Conservation (phyloP, 192 early-diverging fungal genomes). For the Mortierella claussenii region DNA sequence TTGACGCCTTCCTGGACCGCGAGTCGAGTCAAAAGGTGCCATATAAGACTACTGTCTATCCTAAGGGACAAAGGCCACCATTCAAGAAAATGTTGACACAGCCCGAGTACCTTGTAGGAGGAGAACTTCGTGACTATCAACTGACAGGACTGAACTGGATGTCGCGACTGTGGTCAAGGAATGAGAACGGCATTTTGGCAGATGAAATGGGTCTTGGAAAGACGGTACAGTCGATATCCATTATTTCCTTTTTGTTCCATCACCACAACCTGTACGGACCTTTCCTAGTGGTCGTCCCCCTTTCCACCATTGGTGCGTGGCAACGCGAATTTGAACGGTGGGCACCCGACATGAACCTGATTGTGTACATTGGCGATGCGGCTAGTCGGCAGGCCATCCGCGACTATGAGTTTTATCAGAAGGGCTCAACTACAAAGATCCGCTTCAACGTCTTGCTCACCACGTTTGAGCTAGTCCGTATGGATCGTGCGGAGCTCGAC, state of each 20-base stretch:
- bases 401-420: conserved; percentile 92
- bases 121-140: conserved; percentile 96
- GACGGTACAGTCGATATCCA: conserved; percentile 96
- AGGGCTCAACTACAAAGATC: conserved; percentile 60
- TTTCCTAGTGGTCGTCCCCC: conserved; percentile 94
- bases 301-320: conserved; percentile 96
- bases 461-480: conserved; percentile 94
- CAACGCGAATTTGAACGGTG: conserved; percentile 94
- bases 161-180: conserved; percentile 93
- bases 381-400: conserved; percentile 86
- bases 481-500: conserved; percentile 85
- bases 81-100: conserved; percentile 84
- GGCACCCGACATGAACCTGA: conserved; percentile 94
- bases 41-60: conserved; percentile 65
- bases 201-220: conserved; percentile 98
- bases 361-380: conserved; percentile 90
- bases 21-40: conserved; percentile 79
- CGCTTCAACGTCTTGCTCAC: conserved; percentile 96
- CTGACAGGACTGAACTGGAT: conserved; percentile 97
- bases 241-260: conserved; percentile 91
- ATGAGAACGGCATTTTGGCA: conserved; percentile 96
- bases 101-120: conserved; percentile 85
- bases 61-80: conserved; percentile 70
- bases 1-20: conserved; percentile 88
- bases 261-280: conserved; percentile 89